Conservation (phyloP, 768 basidiomycete genomes). For the Lentinula lateritia region DNA sequence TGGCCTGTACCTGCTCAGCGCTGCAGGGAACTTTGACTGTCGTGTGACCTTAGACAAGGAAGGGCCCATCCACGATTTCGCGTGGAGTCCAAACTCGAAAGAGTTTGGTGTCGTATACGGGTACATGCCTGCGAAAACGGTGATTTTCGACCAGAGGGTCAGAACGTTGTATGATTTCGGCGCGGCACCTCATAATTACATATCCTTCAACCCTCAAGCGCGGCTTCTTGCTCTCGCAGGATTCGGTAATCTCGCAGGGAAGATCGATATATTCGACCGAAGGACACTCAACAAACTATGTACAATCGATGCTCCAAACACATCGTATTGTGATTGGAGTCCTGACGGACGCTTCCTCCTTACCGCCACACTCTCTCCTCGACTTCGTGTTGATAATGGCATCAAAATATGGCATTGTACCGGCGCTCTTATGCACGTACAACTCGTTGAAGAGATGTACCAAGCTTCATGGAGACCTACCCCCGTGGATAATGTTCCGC, state of each 20-base stretch:
- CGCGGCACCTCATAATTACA: conserved; percentile 82
- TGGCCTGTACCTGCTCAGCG: conserved; percentile 85
- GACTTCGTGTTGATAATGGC: conserved; percentile 94
- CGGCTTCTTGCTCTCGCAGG: conserved; percentile 86
- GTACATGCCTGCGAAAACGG: conserved; percentile 93
- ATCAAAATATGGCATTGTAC: conserved; percentile 95
- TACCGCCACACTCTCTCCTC: conserved; percentile 93
- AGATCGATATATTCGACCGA: conserved; percentile 89
- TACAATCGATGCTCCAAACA: conserved; percentile 87
- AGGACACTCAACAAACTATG: conserved; percentile 74
- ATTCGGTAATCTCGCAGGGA: conserved; percentile 95
- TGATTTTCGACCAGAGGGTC: conserved; percentile 88
- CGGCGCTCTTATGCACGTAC: conserved; percentile 81
- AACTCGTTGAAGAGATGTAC: conserved; percentile 83
- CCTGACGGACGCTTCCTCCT: conserved; percentile 89
- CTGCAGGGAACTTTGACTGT: conserved; percentile 92
- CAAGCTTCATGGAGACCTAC: conserved; percentile 82
- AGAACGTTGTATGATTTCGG: conserved; percentile 89
- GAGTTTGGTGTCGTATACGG: conserved; percentile 97
- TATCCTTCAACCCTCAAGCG: conserved; percentile 92
- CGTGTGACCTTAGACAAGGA: conserved; percentile 89
- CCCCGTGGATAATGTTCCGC: conserved; percentile 55
- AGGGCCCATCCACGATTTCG: conserved; percentile 94
- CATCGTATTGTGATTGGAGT: conserved; percentile 93
- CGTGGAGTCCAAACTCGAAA: conserved; percentile 94